Conservation (phyloP, 1,139 yeast species). For the Yamadazyma siamensis region DNA sequence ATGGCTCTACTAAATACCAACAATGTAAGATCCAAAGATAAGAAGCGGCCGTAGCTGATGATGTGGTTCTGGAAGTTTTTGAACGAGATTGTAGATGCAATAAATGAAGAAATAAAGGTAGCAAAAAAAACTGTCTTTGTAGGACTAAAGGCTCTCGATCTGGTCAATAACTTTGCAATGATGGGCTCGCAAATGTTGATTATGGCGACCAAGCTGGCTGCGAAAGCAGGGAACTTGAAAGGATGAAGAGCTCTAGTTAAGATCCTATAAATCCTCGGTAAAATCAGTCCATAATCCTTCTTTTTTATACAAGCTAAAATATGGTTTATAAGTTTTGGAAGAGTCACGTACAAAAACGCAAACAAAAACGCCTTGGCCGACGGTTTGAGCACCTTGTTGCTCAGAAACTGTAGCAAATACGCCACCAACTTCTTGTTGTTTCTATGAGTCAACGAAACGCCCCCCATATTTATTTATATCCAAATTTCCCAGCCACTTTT, state of each 20-base stretch:
- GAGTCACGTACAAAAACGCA: constrained; percentile 32
- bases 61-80: constrained; percentile 31
- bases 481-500: too few relatives aligned
- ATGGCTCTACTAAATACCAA: constrained; percentile 35
- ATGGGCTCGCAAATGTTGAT: constrained; percentile 35
- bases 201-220: constrained; percentile 27
- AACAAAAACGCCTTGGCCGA: constrained; percentile 29
- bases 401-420: constrained; percentile 5
- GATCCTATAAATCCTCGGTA: constrained; percentile 16
- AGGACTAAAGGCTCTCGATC: constrained; percentile 11
- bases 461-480: neutral
- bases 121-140: constrained; percentile 24
- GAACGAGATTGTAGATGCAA: constrained; percentile 26
- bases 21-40: constrained; percentile 32
- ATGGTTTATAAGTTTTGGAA: constrained; percentile 26
- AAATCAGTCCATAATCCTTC: constrained; percentile 14
- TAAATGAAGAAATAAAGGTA: constrained; percentile 27
- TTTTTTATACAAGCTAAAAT: constrained; percentile 17
- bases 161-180: constrained; percentile 16
- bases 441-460: constrained; percentile 5
- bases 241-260: constrained; percentile 26
- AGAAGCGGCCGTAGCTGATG: constrained; percentile 25
- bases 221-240: constrained; percentile 28
- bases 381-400: constrained; percentile 19
- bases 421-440: constrained; percentile 6